Conservation (phyloP, 1,284 basidiomycete species). For the Coniferiporia weirii region DNA sequence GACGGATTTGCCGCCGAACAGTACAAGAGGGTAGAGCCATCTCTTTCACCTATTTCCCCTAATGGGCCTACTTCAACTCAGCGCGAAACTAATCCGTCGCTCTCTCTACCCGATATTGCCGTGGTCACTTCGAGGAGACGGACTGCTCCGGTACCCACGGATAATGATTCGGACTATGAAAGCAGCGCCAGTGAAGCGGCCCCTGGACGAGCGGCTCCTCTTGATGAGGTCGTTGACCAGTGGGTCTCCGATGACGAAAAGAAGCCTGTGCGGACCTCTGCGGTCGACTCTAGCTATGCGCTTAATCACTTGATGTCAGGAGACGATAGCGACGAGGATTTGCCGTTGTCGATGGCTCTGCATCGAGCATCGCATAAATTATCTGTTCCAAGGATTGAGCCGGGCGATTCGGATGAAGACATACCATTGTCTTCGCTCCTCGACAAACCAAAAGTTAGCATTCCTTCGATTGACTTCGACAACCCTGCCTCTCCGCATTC, state of each 20-base stretch:
- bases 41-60: slow-evolving; percentile 10
- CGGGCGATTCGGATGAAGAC: slow-evolving; percentile 65
- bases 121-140: slow-evolving; percentile 10
- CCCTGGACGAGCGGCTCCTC: slow-evolving; percentile 20
- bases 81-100: neutral
- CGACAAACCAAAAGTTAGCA: slow-evolving; percentile 43
- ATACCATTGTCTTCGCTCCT: slow-evolving; percentile 59
- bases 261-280: slow-evolving; percentile 46
- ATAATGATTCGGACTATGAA: slow-evolving; percentile 41
- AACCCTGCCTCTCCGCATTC: slow-evolving; percentile 26
- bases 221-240: slow-evolving; percentile 29
- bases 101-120: slow-evolving; percentile 16
- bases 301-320: slow-evolving; percentile 28
- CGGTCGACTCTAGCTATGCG: slow-evolving; percentile 47
- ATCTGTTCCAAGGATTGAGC: slow-evolving; percentile 6
- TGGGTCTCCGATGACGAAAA: slow-evolving; percentile 66
- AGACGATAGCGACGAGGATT: slow-evolving; percentile 67
- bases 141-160: slow-evolving; percentile 5
- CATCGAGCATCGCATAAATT: slow-evolving; percentile 37
- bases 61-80: slow-evolving; percentile 1
- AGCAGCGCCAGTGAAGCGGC: slow-evolving; percentile 40
- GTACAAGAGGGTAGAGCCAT: slow-evolving; percentile 2
- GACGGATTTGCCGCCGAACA: neutral
- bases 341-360: slow-evolving; percentile 65
- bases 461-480: slow-evolving; percentile 43